Base-by-base conservation (phyloP, 2,329 filamentous ascomycete species). In the Elsinoe perseae region DNA sequence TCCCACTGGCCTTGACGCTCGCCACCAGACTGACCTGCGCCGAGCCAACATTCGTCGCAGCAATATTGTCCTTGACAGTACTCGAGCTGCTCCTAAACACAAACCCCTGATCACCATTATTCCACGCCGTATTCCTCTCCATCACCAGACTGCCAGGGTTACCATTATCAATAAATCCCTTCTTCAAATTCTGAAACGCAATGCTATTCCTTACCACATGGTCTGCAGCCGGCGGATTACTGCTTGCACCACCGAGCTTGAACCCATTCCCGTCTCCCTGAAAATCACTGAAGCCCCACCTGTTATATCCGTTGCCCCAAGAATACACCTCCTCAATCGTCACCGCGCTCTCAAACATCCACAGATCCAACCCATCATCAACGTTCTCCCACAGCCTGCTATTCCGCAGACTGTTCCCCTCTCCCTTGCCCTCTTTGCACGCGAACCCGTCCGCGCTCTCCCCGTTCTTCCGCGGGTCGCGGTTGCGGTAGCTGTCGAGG, bases 381-480 rank as follows among this genome's bases (percentile, higher is more conserved):
- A 77, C 76, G 28, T 78, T 78, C 54, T 78, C 70, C 74, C 74
- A 78, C 0, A 78, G 67, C 16, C 76, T 70, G 0, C 74, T 72
- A 4, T 73, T 73, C 25, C 71, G 70, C 5, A 78, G 60, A 1
- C 73, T 60, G 52, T 78, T 78, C 7, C 76, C 76, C 18, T 69
- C 69, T 2, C 76, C 76, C 1, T 64, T 67, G 5, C 76, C 76
- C 43, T 73, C 70, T 62, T 78, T 78, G 62, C 70, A 73, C 1
- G 70, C 76, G 43, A 78, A 75, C 1, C 76, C 76, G 54, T 78
- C 76, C 8, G 76, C 76, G 36, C 71, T 75, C 63, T 78, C 76
- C 12, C 76, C 76, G 43, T 78, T 78, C 67, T 78, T 78, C 50
- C 76, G 71, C 4, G 76, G 76, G 32, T 52, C 48, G 25, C 48